A percentile compares a stretch with the other conserved stretches of the same genome.
These are phyloP conservation scores for Lentithecium fluviatile DNA, from an alignment of 495 filamentous ascomycete species.

Conservation along the genomic window DNA sequence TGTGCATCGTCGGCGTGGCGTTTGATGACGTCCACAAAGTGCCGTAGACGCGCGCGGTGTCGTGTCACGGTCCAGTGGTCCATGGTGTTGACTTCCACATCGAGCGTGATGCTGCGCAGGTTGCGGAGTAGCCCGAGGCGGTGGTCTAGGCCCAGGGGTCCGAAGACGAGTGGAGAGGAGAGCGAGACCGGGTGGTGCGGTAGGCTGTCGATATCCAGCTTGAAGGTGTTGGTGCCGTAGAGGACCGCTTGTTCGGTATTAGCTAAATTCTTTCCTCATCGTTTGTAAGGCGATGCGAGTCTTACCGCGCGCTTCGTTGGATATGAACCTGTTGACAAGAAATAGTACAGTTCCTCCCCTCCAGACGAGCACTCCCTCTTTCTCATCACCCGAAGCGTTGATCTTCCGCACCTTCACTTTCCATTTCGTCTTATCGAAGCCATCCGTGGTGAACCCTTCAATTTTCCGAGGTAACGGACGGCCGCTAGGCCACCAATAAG, in stretches of 20 bases:
- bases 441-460: not conserved
- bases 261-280: not conserved
- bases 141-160: not conserved
- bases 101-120: slow-evolving; percentile 8
- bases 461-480: not conserved
- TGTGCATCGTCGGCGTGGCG: slow-evolving; percentile 14
- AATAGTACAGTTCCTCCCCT: not conserved
- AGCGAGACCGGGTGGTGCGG: slow-evolving; percentile 7
- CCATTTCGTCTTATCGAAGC: not conserved
- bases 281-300: not conserved
- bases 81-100: not conserved
- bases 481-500: no score
- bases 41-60: slow-evolving; percentile 14
- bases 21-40: slow-evolving; percentile 19
- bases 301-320: slow-evolving; percentile 13
- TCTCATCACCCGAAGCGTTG: not conserved
- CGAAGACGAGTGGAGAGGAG: slow-evolving; percentile 16
- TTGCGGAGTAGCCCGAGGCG: slow-evolving; percentile 17
- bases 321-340: slow-evolving; percentile 9
- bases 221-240: slow-evolving; percentile 20
- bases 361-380: not conserved
- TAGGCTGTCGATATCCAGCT: slow-evolving; percentile 6
- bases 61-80: slow-evolving; percentile 10
- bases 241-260: slow-evolving; percentile 8
- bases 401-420: not conserved